phyloP scores from a whole-genome alignment of 495 filamentous ascomycete genomes.

The Aspergillus ostianus region DNA sequence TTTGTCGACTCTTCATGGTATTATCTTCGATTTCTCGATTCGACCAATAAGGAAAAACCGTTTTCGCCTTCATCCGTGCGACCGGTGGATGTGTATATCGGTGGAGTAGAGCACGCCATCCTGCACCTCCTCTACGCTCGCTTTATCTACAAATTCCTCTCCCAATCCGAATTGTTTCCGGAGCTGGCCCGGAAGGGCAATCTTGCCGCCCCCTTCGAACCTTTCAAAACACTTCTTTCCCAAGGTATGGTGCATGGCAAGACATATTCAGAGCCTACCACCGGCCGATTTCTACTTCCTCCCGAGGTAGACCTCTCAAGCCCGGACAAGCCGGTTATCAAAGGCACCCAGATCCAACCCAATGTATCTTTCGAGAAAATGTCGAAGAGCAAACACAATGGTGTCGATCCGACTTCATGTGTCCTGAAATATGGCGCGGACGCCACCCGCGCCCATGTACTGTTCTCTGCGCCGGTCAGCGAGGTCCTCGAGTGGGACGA shows the following conservation, averaged over 20 bases:
- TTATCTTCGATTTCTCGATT: constrained; percentile 74
- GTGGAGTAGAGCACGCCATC: constrained; percentile 87
- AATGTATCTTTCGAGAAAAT: constrained; percentile 80
- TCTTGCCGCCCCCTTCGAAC: constrained; percentile 50
- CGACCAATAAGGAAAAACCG: constrained; percentile 58
- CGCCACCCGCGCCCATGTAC: constrained; percentile 78
- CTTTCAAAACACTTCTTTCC: constrained; percentile 76
- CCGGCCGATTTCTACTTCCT: constrained; percentile 73
- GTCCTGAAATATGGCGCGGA: constrained; percentile 76
- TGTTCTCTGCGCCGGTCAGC: constrained; percentile 80
- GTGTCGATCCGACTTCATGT: constrained; percentile 74
- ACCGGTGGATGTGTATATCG: constrained; percentile 83
- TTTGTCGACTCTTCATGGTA: constrained; percentile 96
- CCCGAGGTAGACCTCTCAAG: constrained; percentile 68
- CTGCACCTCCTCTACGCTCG: constrained; percentile 88
- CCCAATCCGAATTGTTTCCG: constrained; percentile 56
- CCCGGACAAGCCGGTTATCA: constrained; percentile 56
- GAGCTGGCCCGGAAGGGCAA: constrained; percentile 31
- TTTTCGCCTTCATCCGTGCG: constrained; percentile 59
- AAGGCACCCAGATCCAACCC: constrained; percentile 54
- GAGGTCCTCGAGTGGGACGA: constrained; percentile 89
- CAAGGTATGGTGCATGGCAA: constrained; percentile 93
- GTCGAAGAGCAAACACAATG: constrained; percentile 95
- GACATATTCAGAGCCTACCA: constrained; percentile 73
- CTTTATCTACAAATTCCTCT: constrained; percentile 85